Base-by-base conservation (phyloP, 805 yeast species). In the Brettanomyces bruxellensis region DNA sequence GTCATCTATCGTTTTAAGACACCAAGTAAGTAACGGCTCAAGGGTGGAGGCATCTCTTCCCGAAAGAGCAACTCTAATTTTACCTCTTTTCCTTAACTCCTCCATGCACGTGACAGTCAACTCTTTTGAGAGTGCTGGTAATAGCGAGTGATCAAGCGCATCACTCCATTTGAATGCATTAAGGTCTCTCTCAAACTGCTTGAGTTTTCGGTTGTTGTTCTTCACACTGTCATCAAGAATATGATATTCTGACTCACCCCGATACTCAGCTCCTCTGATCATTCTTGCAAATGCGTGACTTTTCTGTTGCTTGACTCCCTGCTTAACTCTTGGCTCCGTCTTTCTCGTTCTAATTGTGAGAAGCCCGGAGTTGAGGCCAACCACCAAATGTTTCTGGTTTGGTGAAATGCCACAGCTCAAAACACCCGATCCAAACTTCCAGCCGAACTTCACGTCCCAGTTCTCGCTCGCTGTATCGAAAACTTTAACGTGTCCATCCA, bases 401-500 rank as follows among this genome's bases (percentile, higher is more conserved):
- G 98, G 97, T 7, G 96, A 87, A 9, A 87, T 83, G 12, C 90
- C 98, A 61, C 95, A 81, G 56, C 87, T 73, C 55, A 93, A 70
- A 0, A 93, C 96, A 37, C 95, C 95, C 24, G 91, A 88, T 34
- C 96, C 96, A 60, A 86, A 91, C 66, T 90, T 91, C 97, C 98
- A 91, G 43, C 97, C 97, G 61, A 89, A 91, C 62, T 84, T 86
- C 50, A 91, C 96, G 50, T 83, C 85, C 87, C 91, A 90, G 55
- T 78, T 75, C 38, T 76, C 59, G 23, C 83, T 75, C 25, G 76
- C 67, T 36, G 86, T 78, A 64, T 90, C 97, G 62, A 91, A 87
- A 40, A 90, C 90, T 65, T 93, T 93, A 49, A 93, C 96, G 65
- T 93, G 99, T 22, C 99, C 99, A 66, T 93, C 99, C 48, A 93